Conservation (phyloP, 2,329 filamentous ascomycete genomes). For the Rosellinia necatrix region DNA sequence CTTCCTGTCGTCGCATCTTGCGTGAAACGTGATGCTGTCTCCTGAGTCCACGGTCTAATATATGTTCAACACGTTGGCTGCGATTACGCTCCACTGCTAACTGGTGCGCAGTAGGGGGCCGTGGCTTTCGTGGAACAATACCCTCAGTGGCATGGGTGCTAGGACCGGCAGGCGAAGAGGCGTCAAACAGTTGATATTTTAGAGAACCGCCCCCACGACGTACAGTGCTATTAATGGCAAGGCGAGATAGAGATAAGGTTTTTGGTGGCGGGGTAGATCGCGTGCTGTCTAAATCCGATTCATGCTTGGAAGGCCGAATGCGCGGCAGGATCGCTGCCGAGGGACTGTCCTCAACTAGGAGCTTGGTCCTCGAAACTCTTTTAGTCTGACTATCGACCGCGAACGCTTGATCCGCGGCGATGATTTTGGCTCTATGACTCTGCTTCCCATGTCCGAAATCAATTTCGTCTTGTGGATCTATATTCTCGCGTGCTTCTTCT, state of each 20-base stretch:
- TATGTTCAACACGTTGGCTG: slow-evolving; percentile 79
- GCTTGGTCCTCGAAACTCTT: slow-evolving; percentile 48
- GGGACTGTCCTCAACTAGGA: slow-evolving; percentile 57
- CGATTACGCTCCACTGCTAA: slow-evolving; percentile 79
- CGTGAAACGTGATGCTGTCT: slow-evolving; percentile 67
- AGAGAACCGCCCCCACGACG: slow-evolving; percentile 54
- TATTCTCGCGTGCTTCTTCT: slow-evolving; percentile 71
- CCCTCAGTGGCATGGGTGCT: slow-evolving; percentile 56
- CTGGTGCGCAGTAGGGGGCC: slow-evolving; percentile 81
- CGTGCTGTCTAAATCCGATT: slow-evolving; percentile 58
- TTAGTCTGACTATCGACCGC: slow-evolving; percentile 65
- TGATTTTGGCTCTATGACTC: slow-evolving; percentile 73
- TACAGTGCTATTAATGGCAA: slow-evolving; percentile 43
- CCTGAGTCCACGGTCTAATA: slow-evolving; percentile 75
- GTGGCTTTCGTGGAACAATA: slow-evolving; percentile 64
- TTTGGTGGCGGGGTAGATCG: slow-evolving; percentile 57
- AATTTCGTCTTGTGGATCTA: slow-evolving; percentile 64
- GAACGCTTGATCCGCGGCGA: slow-evolving; percentile 75
- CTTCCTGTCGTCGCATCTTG: slow-evolving; percentile 65
- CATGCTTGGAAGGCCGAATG: slow-evolving; percentile 66
- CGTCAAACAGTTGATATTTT: slow-evolving; percentile 65
- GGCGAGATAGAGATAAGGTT: slow-evolving; percentile 43
- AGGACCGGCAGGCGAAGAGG: slow-evolving; percentile 61
- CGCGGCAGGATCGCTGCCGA: slow-evolving; percentile 62
- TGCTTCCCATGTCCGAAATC: slow-evolving; percentile 58